Evolutionary conservation across 192 early-diverging fungal genomes (phyloP).

Genomic region (Cetraspora pellucida): DNA sequence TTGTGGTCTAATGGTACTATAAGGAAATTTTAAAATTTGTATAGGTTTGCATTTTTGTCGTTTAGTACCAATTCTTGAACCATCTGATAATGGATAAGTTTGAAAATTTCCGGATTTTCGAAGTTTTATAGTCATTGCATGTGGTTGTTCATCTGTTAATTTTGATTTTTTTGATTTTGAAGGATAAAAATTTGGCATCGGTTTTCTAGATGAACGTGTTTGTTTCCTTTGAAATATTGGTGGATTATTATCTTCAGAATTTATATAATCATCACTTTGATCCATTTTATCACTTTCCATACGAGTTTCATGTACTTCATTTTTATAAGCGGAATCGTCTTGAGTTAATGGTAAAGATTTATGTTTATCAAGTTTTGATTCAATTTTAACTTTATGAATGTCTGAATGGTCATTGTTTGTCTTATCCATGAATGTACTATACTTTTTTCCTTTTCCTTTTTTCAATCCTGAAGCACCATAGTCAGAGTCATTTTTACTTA

Average conservation of each 20-base stretch:
- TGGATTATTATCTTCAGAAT: too few relatives aligned
- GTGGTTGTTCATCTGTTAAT: background rate
- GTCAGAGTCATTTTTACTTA: background rate
- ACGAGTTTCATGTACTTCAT: background rate
- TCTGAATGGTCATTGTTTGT: background rate
- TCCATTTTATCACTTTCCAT: background rate
- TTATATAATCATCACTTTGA: background rate
- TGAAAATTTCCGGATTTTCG: background rate
- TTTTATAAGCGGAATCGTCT: background rate
- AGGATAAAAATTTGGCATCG: background rate
- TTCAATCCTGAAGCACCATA: background rate
- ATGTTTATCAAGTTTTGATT: background rate
- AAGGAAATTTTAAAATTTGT: background rate
- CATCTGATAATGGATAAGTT: background rate
- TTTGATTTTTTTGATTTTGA: background rate
- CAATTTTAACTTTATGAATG: background rate
- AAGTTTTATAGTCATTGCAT: background rate
- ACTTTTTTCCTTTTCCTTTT: background rate
- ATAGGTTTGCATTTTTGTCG: slow-evolving; percentile 3
- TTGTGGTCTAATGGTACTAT: background rate
- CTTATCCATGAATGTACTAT: background rate
- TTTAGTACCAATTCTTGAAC: background rate
- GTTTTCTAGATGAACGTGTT: background rate
- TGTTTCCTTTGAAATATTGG: too few relatives aligned
- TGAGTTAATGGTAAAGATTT: background rate